phyloP scores from a whole-genome alignment of 108 stramenopile species.

The Fragilariopsis cylindrus region DNA sequence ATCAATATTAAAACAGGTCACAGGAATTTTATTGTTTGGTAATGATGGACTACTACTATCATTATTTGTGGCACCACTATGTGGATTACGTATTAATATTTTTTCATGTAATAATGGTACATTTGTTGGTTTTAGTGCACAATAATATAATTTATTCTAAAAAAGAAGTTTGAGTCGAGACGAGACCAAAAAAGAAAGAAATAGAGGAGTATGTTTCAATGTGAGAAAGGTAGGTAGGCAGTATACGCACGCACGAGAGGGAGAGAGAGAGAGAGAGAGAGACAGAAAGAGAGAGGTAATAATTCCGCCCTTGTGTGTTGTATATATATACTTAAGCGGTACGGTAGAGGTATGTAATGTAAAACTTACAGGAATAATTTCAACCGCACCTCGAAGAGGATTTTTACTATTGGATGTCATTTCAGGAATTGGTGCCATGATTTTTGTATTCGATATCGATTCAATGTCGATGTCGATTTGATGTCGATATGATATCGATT shows the following conservation, averaged over 20 bases:
- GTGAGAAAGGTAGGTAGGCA: neutral
- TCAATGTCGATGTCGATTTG: neutral
- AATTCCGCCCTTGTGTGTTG: too few relatives aligned
- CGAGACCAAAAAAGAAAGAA: neutral
- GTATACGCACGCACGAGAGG: neutral
- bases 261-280: neutral
- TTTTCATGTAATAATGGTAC: constrained; percentile 34
- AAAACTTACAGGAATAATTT: constrained; percentile 44
- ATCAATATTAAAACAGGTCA: constrained; percentile 92
- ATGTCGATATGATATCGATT: too few relatives aligned
- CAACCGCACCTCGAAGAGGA: constrained; percentile 50
- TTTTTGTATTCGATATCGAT: neutral
- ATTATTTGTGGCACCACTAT: neutral
- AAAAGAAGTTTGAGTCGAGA: neutral
- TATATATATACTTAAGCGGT: neutral
- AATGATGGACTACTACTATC: too few relatives aligned
- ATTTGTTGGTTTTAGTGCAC: constrained; percentile 31
- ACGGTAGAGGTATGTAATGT: neutral
- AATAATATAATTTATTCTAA: constrained; percentile 55
- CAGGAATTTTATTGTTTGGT: constrained; percentile 31
- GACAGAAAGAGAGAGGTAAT: neutral
- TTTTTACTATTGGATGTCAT: constrained; percentile 34
- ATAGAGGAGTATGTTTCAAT: neutral
- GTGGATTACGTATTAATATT: constrained; percentile 27
- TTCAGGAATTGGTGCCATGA: constrained; percentile 8